Conservation (phyloP, 371 early-diverging fungal species). For the Mortierella sp. region DNA sequence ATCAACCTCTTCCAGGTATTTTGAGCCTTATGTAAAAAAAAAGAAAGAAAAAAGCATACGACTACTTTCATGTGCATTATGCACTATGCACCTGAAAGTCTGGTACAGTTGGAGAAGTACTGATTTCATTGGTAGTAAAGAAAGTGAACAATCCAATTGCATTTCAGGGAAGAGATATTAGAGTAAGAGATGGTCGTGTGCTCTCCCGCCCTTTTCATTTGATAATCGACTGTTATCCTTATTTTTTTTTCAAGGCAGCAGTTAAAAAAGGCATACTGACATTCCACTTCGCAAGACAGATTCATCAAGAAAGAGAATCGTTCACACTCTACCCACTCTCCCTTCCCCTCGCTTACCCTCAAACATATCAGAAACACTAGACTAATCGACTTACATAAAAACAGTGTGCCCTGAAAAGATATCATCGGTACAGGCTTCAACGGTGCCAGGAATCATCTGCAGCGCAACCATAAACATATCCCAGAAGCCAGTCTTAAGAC, state of each 20-base stretch:
- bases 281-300: conserved; percentile 9
- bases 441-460: conserved; percentile 61
- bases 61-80: not conserved
- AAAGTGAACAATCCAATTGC: too few species aligned
- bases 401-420: conserved; percentile 83
- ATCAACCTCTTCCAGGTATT: too few species aligned
- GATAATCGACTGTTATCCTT: too few species aligned
- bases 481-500: conserved; percentile 56
- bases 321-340: not conserved
- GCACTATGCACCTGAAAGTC: too few species aligned
- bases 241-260: too few species aligned
- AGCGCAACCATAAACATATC: conserved; percentile 55
- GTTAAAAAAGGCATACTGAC: conserved; percentile 2
- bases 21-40: not conserved
- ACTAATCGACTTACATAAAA: conserved; percentile 61
- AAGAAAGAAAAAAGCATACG: not conserved
- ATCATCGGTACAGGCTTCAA: conserved; percentile 78
- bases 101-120: too few species aligned
- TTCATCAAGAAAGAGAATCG: not conserved
- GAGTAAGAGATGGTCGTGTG: too few species aligned
- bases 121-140: too few species aligned
- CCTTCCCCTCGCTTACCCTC: too few species aligned
- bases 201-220: not conserved
- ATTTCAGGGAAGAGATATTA: too few species aligned
- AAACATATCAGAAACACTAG: too few species aligned